Conservation (phyloP, 2,329 filamentous ascomycete genomes). For the Cladophialophora exuberans region DNA sequence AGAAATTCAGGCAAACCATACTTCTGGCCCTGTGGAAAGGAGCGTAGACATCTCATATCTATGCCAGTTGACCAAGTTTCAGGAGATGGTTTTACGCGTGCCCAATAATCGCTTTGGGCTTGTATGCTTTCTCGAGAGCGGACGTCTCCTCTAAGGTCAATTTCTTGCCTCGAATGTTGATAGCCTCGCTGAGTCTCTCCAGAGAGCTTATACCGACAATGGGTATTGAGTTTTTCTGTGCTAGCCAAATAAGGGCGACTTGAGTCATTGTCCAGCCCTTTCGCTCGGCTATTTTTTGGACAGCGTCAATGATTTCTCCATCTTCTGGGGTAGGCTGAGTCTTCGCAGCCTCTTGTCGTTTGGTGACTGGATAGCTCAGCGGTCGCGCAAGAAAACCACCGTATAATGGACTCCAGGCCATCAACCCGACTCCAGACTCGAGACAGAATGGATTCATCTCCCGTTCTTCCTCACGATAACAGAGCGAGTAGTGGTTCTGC, state of each 20-base stretch:
- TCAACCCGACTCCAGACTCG: neutral
- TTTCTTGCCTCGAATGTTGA: conserved; percentile 47
- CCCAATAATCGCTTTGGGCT: conserved; percentile 38
- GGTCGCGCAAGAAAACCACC: neutral
- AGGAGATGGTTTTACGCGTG: conserved; percentile 17
- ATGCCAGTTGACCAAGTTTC: neutral
- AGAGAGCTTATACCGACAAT: conserved; percentile 55
- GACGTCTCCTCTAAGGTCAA: conserved; percentile 53
- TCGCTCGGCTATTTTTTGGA: neutral
- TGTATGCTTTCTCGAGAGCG: conserved; percentile 54
- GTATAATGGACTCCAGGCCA: neutral
- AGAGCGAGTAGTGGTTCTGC: conserved; percentile 56
- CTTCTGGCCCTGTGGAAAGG: neutral
- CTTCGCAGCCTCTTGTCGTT: neutral
- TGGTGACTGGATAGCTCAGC: neutral
- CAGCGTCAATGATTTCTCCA: neutral
- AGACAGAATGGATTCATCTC: conserved; percentile 38
- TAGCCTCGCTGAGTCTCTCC: conserved; percentile 53
- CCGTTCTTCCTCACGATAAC: conserved; percentile 53
- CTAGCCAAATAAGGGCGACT: neutral
- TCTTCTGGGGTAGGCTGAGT: neutral
- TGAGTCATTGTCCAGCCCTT: neutral
- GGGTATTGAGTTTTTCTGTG: conserved; percentile 47
- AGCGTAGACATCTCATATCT: neutral
- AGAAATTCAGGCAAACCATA: neutral